Evolutionary conservation across 1,284 basidiomycete genomes (phyloP).

Genomic region (Golubevia pallescens): DNA sequence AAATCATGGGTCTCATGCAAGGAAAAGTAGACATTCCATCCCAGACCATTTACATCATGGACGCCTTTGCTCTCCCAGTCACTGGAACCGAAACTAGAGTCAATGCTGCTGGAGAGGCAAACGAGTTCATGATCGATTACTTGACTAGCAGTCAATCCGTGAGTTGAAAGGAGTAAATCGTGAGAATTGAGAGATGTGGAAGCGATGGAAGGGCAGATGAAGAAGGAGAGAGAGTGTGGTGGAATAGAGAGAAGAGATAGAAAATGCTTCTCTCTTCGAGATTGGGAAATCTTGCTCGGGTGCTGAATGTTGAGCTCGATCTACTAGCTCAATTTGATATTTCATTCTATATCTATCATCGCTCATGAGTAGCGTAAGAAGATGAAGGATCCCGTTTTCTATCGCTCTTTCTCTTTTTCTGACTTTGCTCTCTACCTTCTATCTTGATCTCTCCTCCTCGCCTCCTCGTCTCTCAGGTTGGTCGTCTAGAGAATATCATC

Average conservation of each 20-base stretch:
- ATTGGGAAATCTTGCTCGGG: too few species aligned
- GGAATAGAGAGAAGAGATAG: too few species aligned
- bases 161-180: background rate
- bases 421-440: background rate
- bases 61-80: constrained; percentile 58
- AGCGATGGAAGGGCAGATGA: too few species aligned
- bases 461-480: constrained; percentile 15
- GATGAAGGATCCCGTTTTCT: too few species aligned
- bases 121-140: constrained; percentile 62
- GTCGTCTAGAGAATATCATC: constrained; percentile 46
- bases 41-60: constrained; percentile 40
- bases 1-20: constrained; percentile 63
- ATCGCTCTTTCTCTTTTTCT: background rate
- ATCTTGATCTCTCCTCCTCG: background rate
- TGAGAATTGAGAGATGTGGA: too few species aligned
- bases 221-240: too few species aligned
- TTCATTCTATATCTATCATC: too few species aligned
- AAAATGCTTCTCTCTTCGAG: too few species aligned
- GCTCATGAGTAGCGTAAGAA: too few species aligned
- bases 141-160: constrained; percentile 28
- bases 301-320: too few species aligned
- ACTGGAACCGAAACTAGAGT: constrained; percentile 62
- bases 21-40: constrained; percentile 49
- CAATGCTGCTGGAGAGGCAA: constrained; percentile 61
- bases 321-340: too few species aligned